Evolutionary conservation across 768 basidiomycete genomes (phyloP).

Genomic region (Phlegmacium glaucopus): DNA sequence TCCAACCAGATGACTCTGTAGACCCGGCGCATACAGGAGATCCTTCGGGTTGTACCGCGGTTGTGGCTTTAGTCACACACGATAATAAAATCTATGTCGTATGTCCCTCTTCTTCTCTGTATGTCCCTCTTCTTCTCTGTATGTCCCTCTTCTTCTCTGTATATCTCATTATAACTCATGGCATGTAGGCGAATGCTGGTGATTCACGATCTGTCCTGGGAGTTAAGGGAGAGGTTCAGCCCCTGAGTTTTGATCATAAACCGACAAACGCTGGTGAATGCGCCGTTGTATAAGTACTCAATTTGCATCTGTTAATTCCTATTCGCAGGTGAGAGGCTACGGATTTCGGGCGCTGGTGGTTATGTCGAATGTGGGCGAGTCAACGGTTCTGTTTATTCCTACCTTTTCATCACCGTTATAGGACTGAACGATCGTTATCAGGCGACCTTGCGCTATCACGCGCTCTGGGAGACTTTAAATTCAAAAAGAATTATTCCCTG

Average conservation of each 20-base stretch:
- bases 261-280: constrained; percentile 78
- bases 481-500: constrained; percentile 88
- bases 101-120: constrained; percentile 37
- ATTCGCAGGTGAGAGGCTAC: constrained; percentile 68
- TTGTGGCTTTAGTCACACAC: constrained; percentile 77
- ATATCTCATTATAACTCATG: constrained; percentile 6
- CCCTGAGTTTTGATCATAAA: constrained; percentile 94
- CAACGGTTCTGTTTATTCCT: constrained; percentile 63
- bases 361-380: constrained; percentile 97
- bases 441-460: constrained; percentile 95
- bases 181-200: constrained; percentile 87
- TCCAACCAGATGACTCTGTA: constrained; percentile 24
- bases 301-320: constrained; percentile 4
- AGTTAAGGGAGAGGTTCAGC: constrained; percentile 80
- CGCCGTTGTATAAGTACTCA: background rate
- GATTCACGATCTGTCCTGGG: constrained; percentile 92
- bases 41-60: constrained; percentile 95
- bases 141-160: constrained; percentile 26
- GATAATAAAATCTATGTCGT: constrained; percentile 81
- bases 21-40: constrained; percentile 87
- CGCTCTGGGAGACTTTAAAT: constrained; percentile 97
- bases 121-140: no score
- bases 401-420: background rate
- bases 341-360: constrained; percentile 89
- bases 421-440: constrained; percentile 25